Evolutionary conservation across 2,329 filamentous ascomycete genomes (phyloP), one percentile per base, ranked within the genome.

Genomic region (Thelonectria blattea): DNA sequence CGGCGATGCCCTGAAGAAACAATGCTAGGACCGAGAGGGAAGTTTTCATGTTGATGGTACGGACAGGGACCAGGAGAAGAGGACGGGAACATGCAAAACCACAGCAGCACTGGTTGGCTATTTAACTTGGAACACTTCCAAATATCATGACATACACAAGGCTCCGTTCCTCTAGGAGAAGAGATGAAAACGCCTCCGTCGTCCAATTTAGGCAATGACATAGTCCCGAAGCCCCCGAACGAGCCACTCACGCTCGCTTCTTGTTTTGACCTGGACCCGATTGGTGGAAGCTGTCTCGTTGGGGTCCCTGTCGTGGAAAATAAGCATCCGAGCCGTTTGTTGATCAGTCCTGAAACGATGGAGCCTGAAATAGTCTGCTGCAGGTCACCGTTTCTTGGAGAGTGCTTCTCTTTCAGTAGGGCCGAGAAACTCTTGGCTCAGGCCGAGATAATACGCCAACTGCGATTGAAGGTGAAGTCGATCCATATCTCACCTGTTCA

Each of bases 1-100:
- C 72, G 3, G 65, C 46, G 27, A 34, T 50, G n/a, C 56, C 37
- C 27, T 58, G 42, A 3, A 58, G 43, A 5, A 58, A 14, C 8
- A 54, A n/a, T 20, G 45, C 49, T 18, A 48, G 42, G 11, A 34
- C 27, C 43, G 56, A 27, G 5, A 58, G 18, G 17, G 49, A 48
- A 10, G 41, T 14, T 43, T 58, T 58, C 56, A 58, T 58, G 9
- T 27, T 53, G 14, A 14, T 22, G n/a, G 30, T 14, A 5, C 15
- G 24, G 34, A 10, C 11, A 8, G 15, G 10, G 27, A 14, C 18
- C 22, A 11, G 22, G 22, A 32, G 15, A 22, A 48, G 22, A 24
- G n/a, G n/a, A n/a, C n/a, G n/a, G n/a, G n/a, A n/a, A n/a, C n/a
- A n/a, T n/a, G n/a, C n/a, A n/a, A n/a, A n/a, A n/a, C n/a, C n/a